Percentiles rank a stretch among this genome's conserved stretches.
Conservation (phyloP, 306 rosid species). For the Ziziphus jujuba region DNA sequence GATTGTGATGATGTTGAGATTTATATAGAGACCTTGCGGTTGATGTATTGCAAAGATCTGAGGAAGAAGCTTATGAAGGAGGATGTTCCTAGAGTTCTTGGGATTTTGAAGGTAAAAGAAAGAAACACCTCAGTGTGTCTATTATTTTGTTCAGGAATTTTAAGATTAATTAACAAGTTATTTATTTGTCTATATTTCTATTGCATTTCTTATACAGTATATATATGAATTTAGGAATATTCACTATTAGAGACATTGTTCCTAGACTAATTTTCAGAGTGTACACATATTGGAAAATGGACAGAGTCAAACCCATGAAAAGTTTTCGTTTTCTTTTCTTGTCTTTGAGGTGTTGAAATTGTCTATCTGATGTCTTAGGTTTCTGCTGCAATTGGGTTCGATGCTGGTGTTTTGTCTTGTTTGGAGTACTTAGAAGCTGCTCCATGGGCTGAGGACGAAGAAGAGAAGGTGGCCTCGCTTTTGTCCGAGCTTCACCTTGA, state of each 20-base stretch:
- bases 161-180: background rate
- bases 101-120: slow-evolving; percentile 85
- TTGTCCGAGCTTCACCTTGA: slow-evolving; percentile 91
- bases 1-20: slow-evolving; percentile 94
- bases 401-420: slow-evolving; percentile 91
- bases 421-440: slow-evolving; percentile 98
- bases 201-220: slow-evolving; percentile 5
- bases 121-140: background rate
- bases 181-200: background rate
- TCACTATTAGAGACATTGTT: slow-evolving; percentile 1
- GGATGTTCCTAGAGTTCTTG: slow-evolving; percentile 81
- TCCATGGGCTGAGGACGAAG: slow-evolving; percentile 98
- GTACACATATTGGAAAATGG: no score
- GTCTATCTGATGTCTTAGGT: slow-evolving; percentile 45
- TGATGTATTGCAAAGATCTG: slow-evolving; percentile 89
- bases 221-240: background rate
- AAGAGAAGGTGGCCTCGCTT: slow-evolving; percentile 90
- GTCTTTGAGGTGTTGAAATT: slow-evolving; percentile 9
- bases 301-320: no score
- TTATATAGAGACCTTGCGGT: slow-evolving; percentile 78
- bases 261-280: background rate
- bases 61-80: slow-evolving; percentile 87
- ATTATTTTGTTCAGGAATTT: slow-evolving; percentile 6
- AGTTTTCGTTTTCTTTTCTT: no score
- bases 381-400: slow-evolving; percentile 92